Percentiles rank a stretch among this genome's conserved stretches.
Conservation (phyloP, 768 basidiomycete genomes). For the Psilocybe subaeruginosa region DNA sequence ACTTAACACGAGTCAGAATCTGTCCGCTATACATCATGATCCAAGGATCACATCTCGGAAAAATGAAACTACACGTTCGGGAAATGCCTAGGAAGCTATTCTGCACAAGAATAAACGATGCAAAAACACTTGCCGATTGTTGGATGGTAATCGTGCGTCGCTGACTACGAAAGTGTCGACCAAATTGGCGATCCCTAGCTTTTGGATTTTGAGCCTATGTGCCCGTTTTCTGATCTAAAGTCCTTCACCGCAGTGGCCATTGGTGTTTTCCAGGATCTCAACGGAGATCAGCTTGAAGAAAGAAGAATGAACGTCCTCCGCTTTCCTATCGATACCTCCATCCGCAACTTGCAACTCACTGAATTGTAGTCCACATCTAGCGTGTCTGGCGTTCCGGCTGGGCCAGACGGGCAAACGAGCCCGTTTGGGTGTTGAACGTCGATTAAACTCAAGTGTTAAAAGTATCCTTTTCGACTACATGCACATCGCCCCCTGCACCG, state of each 20-base stretch:
- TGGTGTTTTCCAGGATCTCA: background rate
- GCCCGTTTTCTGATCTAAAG: background rate
- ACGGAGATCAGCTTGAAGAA: slow-evolving; percentile 3
- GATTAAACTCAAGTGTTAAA: no score
- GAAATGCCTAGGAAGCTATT: slow-evolving; percentile 19
- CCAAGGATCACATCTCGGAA: slow-evolving; percentile 12
- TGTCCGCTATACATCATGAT: slow-evolving; percentile 19
- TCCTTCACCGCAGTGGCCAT: slow-evolving; percentile 13
- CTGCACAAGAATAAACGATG: background rate
- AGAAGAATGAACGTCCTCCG: slow-evolving; percentile 13
- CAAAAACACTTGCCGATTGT: background rate
- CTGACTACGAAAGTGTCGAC: slow-evolving; percentile 23
- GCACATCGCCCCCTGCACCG: no score
- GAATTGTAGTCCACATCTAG: slow-evolving; percentile 19
- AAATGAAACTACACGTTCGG: slow-evolving; percentile 23
- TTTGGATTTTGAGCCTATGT: slow-evolving; percentile 21
- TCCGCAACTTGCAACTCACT: slow-evolving; percentile 1
- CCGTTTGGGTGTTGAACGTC: slow-evolving; percentile 45
- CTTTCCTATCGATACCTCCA: slow-evolving; percentile 20
- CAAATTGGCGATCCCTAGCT: slow-evolving; percentile 12
- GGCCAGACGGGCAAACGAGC: slow-evolving; percentile 47
- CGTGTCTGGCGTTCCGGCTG: slow-evolving; percentile 33
- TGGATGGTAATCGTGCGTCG: slow-evolving; percentile 20
- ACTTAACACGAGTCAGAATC: slow-evolving; percentile 6
- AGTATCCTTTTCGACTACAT: no score